These are phyloP conservation scores for Closterium sp. DNA, from an alignment of 139 green algal genomes.

Conservation along the genomic window DNA sequence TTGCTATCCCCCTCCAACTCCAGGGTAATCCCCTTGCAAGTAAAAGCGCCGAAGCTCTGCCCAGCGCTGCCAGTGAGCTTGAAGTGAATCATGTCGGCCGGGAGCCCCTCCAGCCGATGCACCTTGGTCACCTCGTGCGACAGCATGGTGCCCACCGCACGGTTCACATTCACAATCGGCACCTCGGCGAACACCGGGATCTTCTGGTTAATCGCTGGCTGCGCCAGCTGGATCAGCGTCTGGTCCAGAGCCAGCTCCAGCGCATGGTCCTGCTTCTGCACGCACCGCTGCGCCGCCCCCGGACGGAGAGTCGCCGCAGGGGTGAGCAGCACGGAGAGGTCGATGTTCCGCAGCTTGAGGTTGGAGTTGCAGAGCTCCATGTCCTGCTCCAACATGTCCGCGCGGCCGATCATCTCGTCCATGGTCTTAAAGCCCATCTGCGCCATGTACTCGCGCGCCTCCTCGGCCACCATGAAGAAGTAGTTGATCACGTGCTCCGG, in stretches of 20 bases:
- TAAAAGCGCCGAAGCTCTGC: conserved; percentile 82
- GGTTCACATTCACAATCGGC: conserved; percentile 73
- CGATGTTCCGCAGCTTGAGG: conserved; percentile 76
- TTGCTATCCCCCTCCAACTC: conserved; percentile 91
- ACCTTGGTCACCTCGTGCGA: conserved; percentile 62
- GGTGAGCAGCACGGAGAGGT: conserved; percentile 78
- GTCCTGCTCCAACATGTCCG: conserved; percentile 80
- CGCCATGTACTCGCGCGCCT: conserved; percentile 86
- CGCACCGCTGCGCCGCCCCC: conserved; percentile 68
- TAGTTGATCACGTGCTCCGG: conserved; percentile 95
- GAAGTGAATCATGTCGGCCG: conserved; percentile 81
- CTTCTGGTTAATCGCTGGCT: conserved; percentile 62
- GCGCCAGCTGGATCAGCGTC: conserved; percentile 72
- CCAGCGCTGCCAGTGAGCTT: conserved; percentile 85
- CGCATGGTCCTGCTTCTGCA: conserved; percentile 73
- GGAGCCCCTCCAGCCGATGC: conserved; percentile 65
- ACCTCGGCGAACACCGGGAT: conserved; percentile 73
- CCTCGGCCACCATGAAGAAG: conserved; percentile 95
- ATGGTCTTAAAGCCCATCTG: conserved; percentile 78
- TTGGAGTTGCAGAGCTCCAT: conserved; percentile 62
- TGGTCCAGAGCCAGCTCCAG: conserved; percentile 80
- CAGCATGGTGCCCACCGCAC: conserved; percentile 86
- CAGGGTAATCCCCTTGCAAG: conserved; percentile 77
- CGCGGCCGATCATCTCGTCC: conserved; percentile 87
- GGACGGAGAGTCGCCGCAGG: conserved; percentile 79